phyloP scores from a whole-genome alignment of 768 basidiomycete genomes.

The Sporobolomyces pararoseus region DNA sequence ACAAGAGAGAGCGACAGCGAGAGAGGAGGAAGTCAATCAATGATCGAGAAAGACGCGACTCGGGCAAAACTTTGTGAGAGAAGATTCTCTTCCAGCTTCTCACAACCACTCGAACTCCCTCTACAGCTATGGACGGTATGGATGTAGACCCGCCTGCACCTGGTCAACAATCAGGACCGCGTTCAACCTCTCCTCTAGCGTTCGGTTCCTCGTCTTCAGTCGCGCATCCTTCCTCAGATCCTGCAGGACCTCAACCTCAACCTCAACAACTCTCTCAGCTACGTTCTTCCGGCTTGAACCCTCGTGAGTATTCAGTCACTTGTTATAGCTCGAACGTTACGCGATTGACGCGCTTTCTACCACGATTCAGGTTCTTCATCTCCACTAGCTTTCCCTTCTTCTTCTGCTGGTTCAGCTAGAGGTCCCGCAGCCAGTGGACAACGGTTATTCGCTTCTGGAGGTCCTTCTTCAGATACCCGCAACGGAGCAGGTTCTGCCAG shows the following conservation, averaged over 20 bases:
- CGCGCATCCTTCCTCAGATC: constrained; percentile 16
- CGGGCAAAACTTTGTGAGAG: no score
- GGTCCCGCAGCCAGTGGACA: constrained; percentile 13
- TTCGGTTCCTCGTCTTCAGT: constrained; percentile 28
- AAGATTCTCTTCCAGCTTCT: neutral
- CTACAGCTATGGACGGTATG: constrained; percentile 13
- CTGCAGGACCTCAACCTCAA: constrained; percentile 2
- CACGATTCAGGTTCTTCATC: constrained; percentile 45
- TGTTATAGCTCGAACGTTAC: neutral
- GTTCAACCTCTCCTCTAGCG: constrained; percentile 35
- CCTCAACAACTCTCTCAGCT: constrained; percentile 6
- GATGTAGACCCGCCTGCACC: constrained; percentile 2
- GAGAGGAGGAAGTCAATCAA: neutral
- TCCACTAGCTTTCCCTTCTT: constrained; percentile 51
- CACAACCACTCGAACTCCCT: neutral
- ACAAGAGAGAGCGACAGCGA: neutral
- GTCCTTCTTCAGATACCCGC: constrained; percentile 31
- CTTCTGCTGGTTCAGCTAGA: constrained; percentile 42
- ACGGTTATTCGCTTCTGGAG: constrained; percentile 38
- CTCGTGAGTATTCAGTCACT: neutral
- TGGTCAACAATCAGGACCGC: neutral
- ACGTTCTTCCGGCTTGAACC: neutral
- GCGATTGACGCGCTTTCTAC: neutral
- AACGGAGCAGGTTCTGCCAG: constrained; percentile 20
- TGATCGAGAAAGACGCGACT: neutral